Evolutionary conservation across 2,329 filamentous ascomycete genomes (phyloP), one percentile per base, ranked within the genome.

Genomic region (Fusarium succisae): DNA sequence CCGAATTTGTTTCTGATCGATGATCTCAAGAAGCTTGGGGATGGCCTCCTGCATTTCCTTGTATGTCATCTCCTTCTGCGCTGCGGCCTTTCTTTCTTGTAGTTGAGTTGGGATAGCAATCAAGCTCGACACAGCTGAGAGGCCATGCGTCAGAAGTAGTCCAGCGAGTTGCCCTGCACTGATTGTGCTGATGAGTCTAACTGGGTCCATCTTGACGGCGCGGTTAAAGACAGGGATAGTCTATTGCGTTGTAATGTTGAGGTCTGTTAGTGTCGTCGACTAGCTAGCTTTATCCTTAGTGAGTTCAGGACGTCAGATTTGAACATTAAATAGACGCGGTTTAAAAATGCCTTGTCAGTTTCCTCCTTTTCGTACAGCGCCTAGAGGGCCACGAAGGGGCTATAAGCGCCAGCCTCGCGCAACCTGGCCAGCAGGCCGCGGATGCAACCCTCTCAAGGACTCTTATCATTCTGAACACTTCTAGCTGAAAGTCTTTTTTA

Each of bases 161-260:
- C 4, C 1, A 3, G 7, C 0, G 8, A 24, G 8, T 4, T 18
- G 1, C 11, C 6, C 18, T 20, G 4, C 5, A 37, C n/a, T 5
- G 4, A 37, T n/a, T 24, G 48, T 20, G 4, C 32, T 26, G 15
- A 35, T n/a, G 30, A 37, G 12, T 7, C 15, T 2, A 11, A 20
- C 8, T 26, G 8, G 15, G 17, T 20, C 9, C 48, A 53, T 37
- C n/a, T 51, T 24, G 22, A 10, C 5, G 8, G 15, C 4, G 11
- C 12, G 7, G n/a, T 24, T 20, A 1, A 20, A 4, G 22, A 26
- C 3, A 8, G 2, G 5, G n/a, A 20, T 53, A 10, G 17, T 18
- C 15, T 24, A 15, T 26, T 26, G 17, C 12, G 8, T 13, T 37
- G 7, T 20, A 13, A 53, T 26, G 22, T 18, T 8, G 8, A 37